phyloP scores from a whole-genome alignment of 2,329 filamentous ascomycete species.

The Fusarium pseudonygamai region DNA sequence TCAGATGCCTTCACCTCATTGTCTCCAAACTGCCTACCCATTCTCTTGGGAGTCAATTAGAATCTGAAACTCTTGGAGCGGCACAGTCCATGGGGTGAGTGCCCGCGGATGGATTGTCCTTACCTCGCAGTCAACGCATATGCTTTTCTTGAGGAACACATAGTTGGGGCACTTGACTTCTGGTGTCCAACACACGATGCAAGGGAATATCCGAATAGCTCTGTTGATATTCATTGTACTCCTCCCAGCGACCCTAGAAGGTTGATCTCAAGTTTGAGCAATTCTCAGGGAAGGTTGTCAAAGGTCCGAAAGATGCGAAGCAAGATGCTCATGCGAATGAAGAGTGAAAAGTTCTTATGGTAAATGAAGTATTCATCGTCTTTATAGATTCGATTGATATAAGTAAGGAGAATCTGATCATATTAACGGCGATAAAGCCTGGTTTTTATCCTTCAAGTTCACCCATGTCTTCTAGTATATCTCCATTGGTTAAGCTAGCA shows the following conservation, averaged over 20 bases:
- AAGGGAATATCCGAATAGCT: slow-evolving; percentile 33
- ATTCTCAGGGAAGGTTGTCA: not conserved
- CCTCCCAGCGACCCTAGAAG: not conserved
- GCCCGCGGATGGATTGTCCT: not conserved
- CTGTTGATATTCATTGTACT: slow-evolving; percentile 31
- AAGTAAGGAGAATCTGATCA: not conserved
- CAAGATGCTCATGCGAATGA: not conserved
- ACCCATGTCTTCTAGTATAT: not conserved
- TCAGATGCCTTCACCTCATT: slow-evolving; percentile 33
- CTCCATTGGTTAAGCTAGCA: not conserved
- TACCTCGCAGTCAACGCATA: slow-evolving; percentile 40
- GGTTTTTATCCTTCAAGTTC: not conserved
- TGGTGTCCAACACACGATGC: slow-evolving; percentile 37
- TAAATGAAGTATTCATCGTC: not conserved
- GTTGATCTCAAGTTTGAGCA: not conserved
- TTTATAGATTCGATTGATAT: no score
- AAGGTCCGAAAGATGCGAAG: not conserved
- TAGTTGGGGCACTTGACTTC: slow-evolving; percentile 40
- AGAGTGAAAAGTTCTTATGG: not conserved
- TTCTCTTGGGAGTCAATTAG: slow-evolving; percentile 15
- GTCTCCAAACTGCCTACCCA: slow-evolving; percentile 15
- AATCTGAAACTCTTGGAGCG: not conserved
- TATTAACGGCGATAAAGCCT: not conserved
- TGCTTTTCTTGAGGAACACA: slow-evolving; percentile 39
- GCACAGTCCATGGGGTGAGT: not conserved